Evolutionary conservation across 306 rosid genomes (phyloP).

Genomic region (Quercus aquifolioides): DNA sequence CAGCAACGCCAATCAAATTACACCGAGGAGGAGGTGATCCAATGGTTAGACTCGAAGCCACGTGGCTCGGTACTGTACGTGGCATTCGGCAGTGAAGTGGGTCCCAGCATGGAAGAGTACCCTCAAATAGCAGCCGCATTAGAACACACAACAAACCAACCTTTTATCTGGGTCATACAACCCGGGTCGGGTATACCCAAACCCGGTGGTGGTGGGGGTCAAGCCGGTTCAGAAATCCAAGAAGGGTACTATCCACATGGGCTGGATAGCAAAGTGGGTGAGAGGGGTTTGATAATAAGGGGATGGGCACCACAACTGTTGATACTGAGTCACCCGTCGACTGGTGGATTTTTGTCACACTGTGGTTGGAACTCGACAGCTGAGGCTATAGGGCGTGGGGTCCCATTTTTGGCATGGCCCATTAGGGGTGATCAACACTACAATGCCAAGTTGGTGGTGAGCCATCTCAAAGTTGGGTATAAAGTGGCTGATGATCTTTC

Average conservation of each 20-base stretch:
- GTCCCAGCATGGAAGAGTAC: constrained; percentile 45
- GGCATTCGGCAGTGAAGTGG: constrained; percentile 53
- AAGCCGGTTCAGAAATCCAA: not conserved
- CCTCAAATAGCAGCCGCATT: constrained; percentile 35
- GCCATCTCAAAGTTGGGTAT: constrained; percentile 49
- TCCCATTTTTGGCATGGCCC: constrained; percentile 72
- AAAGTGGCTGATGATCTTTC: constrained; percentile 28
- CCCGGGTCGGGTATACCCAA: constrained; percentile 32
- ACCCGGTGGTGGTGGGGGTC: not conserved
- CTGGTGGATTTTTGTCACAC: constrained; percentile 68
- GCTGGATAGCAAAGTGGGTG: constrained; percentile 33
- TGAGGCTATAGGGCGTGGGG: constrained; percentile 60
- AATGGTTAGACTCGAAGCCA: constrained; percentile 57
- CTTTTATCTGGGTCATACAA: constrained; percentile 63
- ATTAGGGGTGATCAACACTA: constrained; percentile 55
- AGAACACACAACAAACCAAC: constrained; percentile 17
- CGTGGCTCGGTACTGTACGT: constrained; percentile 51
- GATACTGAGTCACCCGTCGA: constrained; percentile 66
- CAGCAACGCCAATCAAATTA: constrained; percentile 27
- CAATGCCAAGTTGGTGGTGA: constrained; percentile 47
- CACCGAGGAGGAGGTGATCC: constrained; percentile 48
- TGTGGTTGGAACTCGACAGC: constrained; percentile 76
- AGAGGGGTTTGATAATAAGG: constrained; percentile 52
- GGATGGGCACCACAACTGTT: constrained; percentile 86
- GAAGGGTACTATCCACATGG: constrained; percentile 44